Conservation (phyloP, 139 green algal genomes). For the Coelastrella sp. region DNA sequence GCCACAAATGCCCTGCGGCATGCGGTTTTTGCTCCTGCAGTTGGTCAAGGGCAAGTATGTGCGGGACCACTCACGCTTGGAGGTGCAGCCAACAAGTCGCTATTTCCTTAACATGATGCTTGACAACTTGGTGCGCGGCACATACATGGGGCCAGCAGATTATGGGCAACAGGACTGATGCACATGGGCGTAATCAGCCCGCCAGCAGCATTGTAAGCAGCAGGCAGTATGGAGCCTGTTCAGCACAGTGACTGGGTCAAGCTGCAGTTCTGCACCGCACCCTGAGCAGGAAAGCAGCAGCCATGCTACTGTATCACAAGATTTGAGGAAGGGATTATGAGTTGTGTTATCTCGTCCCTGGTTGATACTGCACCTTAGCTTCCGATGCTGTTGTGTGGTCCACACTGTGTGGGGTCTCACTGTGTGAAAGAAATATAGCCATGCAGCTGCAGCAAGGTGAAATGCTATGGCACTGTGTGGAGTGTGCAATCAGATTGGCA, state of each 20-base stretch:
- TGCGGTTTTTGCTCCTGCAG: slow-evolving; percentile 16
- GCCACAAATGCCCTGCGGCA: neutral
- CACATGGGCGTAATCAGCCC: neutral
- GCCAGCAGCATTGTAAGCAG: neutral
- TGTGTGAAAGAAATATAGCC: too few species aligned
- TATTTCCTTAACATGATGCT: slow-evolving; percentile 58
- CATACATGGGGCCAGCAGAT: slow-evolving; percentile 37
- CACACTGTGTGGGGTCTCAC: too few species aligned
- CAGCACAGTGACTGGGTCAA: neutral
- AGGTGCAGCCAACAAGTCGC: slow-evolving; percentile 47
- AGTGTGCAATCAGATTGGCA: too few species aligned
- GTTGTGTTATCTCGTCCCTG: too few species aligned
- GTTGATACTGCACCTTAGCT: too few species aligned
- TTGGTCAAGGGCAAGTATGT: slow-evolving; percentile 50
- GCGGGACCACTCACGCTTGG: slow-evolving; percentile 45
- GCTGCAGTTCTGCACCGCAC: neutral
- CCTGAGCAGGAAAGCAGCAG: too few species aligned
- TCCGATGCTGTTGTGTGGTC: too few species aligned
- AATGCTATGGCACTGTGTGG: too few species aligned
- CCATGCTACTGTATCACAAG: too few species aligned
- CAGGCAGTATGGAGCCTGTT: neutral
- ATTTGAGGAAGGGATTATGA: too few species aligned
- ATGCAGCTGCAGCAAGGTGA: too few species aligned
- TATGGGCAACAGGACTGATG: slow-evolving; percentile 26
- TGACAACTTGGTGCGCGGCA: slow-evolving; percentile 38